phyloP scores from a whole-genome alignment of 495 filamentous ascomycete genomes.

The Ramalina intermedia region DNA sequence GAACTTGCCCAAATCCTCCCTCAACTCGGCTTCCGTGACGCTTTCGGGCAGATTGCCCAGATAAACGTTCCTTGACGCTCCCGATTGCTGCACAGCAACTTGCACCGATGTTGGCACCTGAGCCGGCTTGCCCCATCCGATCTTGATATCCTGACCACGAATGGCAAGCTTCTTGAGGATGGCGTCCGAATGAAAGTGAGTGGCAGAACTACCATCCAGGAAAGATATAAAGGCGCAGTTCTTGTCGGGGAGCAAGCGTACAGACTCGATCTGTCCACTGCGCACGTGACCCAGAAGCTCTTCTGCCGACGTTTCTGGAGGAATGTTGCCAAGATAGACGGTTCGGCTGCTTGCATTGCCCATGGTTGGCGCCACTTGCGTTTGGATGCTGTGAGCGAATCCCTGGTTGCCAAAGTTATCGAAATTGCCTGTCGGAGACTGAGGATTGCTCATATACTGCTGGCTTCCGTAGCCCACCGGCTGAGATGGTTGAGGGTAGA shows the following conservation, averaged over 20 bases:
- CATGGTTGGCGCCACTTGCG: slow-evolving; percentile 60
- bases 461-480: slow-evolving; percentile 56
- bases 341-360: slow-evolving; percentile 87
- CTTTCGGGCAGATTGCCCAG: slow-evolving; percentile 88
- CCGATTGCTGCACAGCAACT: slow-evolving; percentile 90
- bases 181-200: slow-evolving; percentile 97
- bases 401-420: slow-evolving; percentile 41
- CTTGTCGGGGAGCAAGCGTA: slow-evolving; percentile 90
- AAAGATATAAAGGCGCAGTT: slow-evolving; percentile 99
- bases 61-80: slow-evolving; percentile 96
- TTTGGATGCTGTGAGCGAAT: slow-evolving; percentile 52
- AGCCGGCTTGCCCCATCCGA: slow-evolving; percentile 97
- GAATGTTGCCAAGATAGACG: slow-evolving; percentile 95
- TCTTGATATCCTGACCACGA: slow-evolving; percentile 97
- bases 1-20: slow-evolving; percentile 92
- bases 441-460: slow-evolving; percentile 60
- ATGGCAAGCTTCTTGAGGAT: slow-evolving; percentile 98
- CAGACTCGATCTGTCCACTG: slow-evolving; percentile 96
- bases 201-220: slow-evolving; percentile 88
- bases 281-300: slow-evolving; percentile 95
- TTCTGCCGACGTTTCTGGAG: slow-evolving; percentile 92
- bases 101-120: slow-evolving; percentile 96
- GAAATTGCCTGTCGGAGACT: slow-evolving; percentile 73
- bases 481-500: slow-evolving; percentile 65
- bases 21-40: slow-evolving; percentile 76